Evolutionary conservation across 2,329 filamentous ascomycete genomes (phyloP).

Genomic region (Fusarium mexicanum): DNA sequence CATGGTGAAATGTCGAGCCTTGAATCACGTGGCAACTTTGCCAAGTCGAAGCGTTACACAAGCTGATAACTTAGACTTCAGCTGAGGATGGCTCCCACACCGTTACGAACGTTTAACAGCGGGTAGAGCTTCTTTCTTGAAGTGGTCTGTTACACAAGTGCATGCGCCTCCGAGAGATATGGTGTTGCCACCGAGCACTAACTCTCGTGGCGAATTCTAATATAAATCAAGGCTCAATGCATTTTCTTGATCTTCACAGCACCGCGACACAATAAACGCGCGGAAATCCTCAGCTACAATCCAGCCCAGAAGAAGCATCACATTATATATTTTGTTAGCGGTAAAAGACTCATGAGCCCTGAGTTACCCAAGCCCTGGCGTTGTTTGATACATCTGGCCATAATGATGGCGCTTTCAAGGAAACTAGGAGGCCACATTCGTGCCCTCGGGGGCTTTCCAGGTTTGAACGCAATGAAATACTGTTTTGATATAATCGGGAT

Average conservation of each 20-base stretch:
- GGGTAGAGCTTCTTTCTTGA: not conserved
- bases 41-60: not conserved
- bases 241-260: not conserved
- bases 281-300: not conserved
- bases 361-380: not conserved
- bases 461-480: not conserved
- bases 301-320: not conserved
- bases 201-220: not conserved
- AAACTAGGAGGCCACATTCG: not conserved
- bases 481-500: not conserved
- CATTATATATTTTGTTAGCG: fast-evolving
- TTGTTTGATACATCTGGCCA: not conserved
- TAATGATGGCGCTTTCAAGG: not conserved
- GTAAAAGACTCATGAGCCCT: not conserved
- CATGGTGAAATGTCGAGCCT: not conserved
- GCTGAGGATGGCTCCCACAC: not conserved
- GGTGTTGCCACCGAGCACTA: not conserved
- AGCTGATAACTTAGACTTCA: not conserved
- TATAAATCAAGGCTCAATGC: not conserved
- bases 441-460: not conserved
- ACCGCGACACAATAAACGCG: not conserved
- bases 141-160: not conserved
- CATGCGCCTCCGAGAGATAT: not conserved
- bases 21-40: not conserved
- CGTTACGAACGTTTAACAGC: not conserved